Evolutionary conservation across 2,329 filamentous ascomycete genomes (phyloP).

Genomic region (Colletotrichum sp.): DNA sequence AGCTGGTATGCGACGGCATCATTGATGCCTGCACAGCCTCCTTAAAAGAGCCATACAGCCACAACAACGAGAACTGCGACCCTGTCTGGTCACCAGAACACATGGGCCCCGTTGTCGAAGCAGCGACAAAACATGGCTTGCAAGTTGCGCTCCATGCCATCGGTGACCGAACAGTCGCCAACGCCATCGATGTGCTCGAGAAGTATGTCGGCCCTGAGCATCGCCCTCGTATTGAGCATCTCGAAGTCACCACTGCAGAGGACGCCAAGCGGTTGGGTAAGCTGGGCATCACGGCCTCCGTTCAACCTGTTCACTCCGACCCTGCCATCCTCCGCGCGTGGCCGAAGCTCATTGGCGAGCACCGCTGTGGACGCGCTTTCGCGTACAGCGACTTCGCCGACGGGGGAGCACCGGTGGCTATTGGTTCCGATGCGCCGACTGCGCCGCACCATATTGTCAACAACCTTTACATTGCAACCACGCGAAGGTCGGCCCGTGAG

Average conservation of each 20-base stretch:
- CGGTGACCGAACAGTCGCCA: conserved; percentile 61
- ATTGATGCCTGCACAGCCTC: conserved; percentile 62
- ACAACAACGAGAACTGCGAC: conserved; percentile 48
- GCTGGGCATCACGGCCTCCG: conserved; percentile 64
- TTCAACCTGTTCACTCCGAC: conserved; percentile 63
- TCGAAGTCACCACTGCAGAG: conserved; percentile 59
- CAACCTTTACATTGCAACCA: conserved; percentile 65
- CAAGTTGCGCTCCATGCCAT: conserved; percentile 71
- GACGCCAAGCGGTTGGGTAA: conserved; percentile 62
- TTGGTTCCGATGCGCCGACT: conserved; percentile 65
- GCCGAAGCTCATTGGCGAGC: conserved; percentile 58
- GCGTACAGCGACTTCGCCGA: conserved; percentile 66
- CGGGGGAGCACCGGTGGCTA: conserved; percentile 56
- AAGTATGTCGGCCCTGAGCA: conserved; percentile 44
- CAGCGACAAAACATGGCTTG: conserved; percentile 41
- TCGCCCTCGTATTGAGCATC: conserved; percentile 68
- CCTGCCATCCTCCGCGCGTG: conserved; percentile 67
- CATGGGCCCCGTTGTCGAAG: conserved; percentile 56
- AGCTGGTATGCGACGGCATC: conserved; percentile 62
- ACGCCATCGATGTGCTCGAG: conserved; percentile 62
- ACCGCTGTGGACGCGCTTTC: conserved; percentile 62
- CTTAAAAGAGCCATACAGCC: conserved; percentile 53
- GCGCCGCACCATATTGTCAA: conserved; percentile 58
- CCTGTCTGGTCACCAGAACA: conserved; percentile 60
- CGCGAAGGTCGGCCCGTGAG: conserved; percentile 50